phyloP scores from a whole-genome alignment of 768 basidiomycete species.

The Naganishia onofrii region DNA sequence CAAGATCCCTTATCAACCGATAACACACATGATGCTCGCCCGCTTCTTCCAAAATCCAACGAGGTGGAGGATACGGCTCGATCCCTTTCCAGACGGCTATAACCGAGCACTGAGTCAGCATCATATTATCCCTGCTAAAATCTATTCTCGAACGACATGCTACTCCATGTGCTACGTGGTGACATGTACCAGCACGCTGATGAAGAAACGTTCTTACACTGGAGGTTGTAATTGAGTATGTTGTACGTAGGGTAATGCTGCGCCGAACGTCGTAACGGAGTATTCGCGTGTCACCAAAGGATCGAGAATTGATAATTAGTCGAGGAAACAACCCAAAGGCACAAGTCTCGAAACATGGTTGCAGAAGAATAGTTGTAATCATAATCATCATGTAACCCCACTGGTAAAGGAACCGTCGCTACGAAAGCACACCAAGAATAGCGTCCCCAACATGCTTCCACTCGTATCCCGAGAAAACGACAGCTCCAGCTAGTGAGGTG shows the following conservation, averaged over 20 bases:
- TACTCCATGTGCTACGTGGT: too few relatives aligned
- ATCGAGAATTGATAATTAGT: neutral
- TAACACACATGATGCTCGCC: neutral
- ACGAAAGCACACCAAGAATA: slow-evolving; percentile 19
- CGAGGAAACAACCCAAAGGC: neutral
- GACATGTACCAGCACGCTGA: too few relatives aligned
- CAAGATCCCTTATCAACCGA: too few relatives aligned
- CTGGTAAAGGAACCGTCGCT: slow-evolving; percentile 25
- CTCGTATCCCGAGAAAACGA: slow-evolving; percentile 22
- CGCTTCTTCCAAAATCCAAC: neutral
- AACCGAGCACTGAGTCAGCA: slow-evolving; percentile 1
- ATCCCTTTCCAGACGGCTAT: neutral
- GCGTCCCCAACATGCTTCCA: slow-evolving; percentile 14
- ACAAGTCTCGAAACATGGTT: too few relatives aligned
- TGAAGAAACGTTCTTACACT: neutral
- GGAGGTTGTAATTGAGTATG: neutral
- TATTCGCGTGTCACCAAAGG: neutral
- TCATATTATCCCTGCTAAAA: neutral
- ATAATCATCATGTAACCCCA: slow-evolving; percentile 20
- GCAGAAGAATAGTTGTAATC: neutral
- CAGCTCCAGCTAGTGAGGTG: slow-evolving; percentile 23
- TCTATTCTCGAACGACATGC: too few relatives aligned
- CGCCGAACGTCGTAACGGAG: neutral
- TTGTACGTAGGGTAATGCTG: neutral
- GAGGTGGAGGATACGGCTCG: neutral